phyloP scores from a whole-genome alignment of 257 asterid species.

The Fraxinus quadrangulata region DNA sequence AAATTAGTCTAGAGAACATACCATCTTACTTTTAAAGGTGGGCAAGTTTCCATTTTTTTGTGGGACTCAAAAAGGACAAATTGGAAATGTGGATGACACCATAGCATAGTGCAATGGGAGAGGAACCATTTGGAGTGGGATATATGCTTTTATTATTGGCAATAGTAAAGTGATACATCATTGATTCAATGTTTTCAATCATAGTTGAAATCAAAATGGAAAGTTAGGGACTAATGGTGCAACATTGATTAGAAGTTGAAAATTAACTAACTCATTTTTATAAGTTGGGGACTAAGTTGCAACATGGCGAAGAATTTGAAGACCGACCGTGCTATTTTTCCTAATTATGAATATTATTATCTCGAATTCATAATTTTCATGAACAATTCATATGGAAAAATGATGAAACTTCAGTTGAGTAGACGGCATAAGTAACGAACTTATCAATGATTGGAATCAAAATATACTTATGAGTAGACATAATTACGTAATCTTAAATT shows the following conservation, averaged over 20 bases:
- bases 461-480: too few species aligned
- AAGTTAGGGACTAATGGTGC: not conserved
- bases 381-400: slow-evolving; percentile 29
- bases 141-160: slow-evolving; percentile 31
- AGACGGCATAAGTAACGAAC: not conserved
- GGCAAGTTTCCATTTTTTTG: slow-evolving; percentile 35
- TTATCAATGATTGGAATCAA: too few species aligned
- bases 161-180: slow-evolving; percentile 36
- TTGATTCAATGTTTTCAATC: slow-evolving; percentile 34
- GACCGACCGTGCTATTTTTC: too few species aligned
- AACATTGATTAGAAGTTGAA: not conserved
- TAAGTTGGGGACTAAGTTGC: too few species aligned
- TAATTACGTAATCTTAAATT: too few species aligned
- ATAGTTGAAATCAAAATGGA: not conserved
- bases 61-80: slow-evolving; percentile 48
- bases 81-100: slow-evolving; percentile 39
- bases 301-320: too few species aligned
- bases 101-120: slow-evolving; percentile 20
- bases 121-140: slow-evolving; percentile 33
- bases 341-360: too few species aligned
- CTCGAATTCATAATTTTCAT: not conserved
- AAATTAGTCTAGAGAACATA: slow-evolving; percentile 23
- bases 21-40: slow-evolving; percentile 39
- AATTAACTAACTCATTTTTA: too few species aligned
- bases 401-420: slow-evolving; percentile 1